Percentiles rank a stretch among this genome's conserved stretches.
Conservation (phyloP, 73 alveolate genomes). For the Tetrahymena thermophila region DNA sequence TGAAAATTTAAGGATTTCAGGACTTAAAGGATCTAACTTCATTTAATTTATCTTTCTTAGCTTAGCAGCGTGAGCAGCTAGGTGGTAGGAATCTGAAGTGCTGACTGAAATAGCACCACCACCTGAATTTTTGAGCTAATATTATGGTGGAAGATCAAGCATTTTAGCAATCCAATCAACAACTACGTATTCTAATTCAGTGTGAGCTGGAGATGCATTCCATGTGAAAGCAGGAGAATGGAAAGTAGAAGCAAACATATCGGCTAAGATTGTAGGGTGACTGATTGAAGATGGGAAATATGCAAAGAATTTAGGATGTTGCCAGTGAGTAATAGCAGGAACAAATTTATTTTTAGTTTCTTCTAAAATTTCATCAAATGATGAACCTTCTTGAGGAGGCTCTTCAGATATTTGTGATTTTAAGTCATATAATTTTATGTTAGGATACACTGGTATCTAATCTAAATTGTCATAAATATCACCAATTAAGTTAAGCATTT, state of each 20-base stretch:
- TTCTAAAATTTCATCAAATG: conserved; percentile 6
- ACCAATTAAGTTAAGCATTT: background rate
- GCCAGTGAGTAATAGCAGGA: conserved; percentile 36
- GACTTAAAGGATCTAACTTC: background rate
- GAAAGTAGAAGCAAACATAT: conserved; percentile 42
- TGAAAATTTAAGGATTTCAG: conserved; percentile 12
- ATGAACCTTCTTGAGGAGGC: conserved; percentile 28
- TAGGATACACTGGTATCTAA: conserved; percentile 15
- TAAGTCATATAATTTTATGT: conserved; percentile 14
- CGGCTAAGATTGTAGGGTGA: conserved; percentile 34
- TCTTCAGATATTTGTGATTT: conserved; percentile 18
- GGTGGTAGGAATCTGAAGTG: conserved; percentile 21
- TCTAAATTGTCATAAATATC: background rate
- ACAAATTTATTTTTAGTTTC: conserved; percentile 27
- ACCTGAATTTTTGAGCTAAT: conserved; percentile 18
- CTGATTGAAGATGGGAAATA: conserved; percentile 30
- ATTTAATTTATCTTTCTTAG: conserved; percentile 24
- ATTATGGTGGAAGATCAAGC: conserved; percentile 13
- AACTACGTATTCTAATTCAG: conserved; percentile 38
- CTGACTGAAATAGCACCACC: conserved; percentile 42
- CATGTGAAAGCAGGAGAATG: conserved; percentile 42
- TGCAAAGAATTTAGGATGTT: conserved; percentile 34
- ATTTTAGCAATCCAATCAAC: conserved; percentile 34
- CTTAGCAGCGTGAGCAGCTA: conserved; percentile 30
- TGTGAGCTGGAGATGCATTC: conserved; percentile 37